phyloP scores from a whole-genome alignment of 2,329 filamentous ascomycete genomes.

The Epichloe coenophiala region DNA sequence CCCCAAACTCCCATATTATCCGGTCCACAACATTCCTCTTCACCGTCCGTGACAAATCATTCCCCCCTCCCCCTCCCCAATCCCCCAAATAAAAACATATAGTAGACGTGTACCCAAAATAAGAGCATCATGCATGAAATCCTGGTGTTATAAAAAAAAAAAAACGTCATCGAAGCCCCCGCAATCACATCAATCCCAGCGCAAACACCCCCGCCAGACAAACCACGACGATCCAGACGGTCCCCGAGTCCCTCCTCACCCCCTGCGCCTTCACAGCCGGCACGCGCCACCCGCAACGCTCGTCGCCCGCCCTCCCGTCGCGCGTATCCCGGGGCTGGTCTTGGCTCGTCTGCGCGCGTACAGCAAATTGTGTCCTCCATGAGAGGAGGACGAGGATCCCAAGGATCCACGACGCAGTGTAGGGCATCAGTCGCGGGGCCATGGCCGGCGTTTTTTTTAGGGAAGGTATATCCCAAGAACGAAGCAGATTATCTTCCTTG shows the following conservation, averaged over 20 bases:
- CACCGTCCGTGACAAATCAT: too few species aligned
- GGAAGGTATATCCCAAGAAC: too few species aligned
- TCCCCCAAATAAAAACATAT: too few species aligned
- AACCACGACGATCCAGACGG: constrained; percentile 10
- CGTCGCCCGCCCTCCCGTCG: constrained; percentile 15
- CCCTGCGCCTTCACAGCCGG: constrained; percentile 17
- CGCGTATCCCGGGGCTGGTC: constrained; percentile 13
- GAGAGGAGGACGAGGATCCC: not conserved
- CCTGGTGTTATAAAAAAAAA: not conserved
- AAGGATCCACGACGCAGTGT: not conserved
- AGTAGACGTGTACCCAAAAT: too few species aligned
- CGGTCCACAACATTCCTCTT: too few species aligned
- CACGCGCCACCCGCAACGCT: constrained; percentile 24
- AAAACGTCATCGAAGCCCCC: not conserved
- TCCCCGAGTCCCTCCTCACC: constrained; percentile 10
- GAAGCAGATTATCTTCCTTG: too few species aligned
- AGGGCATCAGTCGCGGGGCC: not conserved
- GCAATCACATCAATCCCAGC: constrained; percentile 12
- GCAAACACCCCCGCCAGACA: constrained; percentile 14
- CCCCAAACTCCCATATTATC: too few species aligned
- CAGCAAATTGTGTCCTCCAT: not conserved
- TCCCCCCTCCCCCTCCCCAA: too few species aligned
- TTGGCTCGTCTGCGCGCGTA: too few species aligned
- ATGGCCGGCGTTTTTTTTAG: not conserved
- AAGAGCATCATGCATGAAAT: too few species aligned